Conservation (phyloP, 2,329 filamentous ascomycete genomes). For the Fusarium equiseti region DNA sequence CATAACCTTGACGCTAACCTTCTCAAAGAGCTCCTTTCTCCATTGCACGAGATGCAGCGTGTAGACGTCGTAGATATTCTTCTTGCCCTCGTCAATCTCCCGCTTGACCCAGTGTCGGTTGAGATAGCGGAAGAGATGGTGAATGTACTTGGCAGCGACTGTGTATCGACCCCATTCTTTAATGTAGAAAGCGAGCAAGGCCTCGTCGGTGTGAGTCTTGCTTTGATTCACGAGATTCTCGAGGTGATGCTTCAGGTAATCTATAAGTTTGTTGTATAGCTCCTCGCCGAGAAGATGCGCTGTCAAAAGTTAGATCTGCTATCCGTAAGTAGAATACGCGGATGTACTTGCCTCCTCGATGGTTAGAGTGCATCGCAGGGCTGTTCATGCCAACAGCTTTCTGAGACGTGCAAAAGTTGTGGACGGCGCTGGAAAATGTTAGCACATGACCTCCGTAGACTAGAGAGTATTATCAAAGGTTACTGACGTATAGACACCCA, state of each 20-base stretch:
- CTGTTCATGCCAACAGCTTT: conserved; percentile 79
- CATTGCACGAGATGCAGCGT: conserved; percentile 96
- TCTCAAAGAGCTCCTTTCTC: conserved; percentile 89
- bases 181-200: conserved; percentile 92
- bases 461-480: not conserved
- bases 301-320: conserved; percentile 52
- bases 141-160: conserved; percentile 94
- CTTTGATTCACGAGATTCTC: conserved; percentile 77
- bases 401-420: conserved; percentile 99
- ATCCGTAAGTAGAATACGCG: not conserved
- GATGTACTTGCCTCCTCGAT: conserved; percentile 70
- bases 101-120: conserved; percentile 99
- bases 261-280: conserved; percentile 89
- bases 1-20: conserved; percentile 91
- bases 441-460: conserved; percentile 45
- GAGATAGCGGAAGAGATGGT: conserved; percentile 95
- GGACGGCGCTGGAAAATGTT: conserved; percentile 76
- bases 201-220: conserved; percentile 86
- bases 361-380: conserved; percentile 55
- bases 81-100: conserved; percentile 98
- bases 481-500: conserved; percentile 90
- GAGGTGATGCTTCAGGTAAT: conserved; percentile 85
- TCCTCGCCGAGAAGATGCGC: conserved; percentile 96
- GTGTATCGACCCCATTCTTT: conserved; percentile 97
- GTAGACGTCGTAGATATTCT: conserved; percentile 98